These are phyloP conservation scores for Phytopythium aichiense DNA, from an alignment of 352 stramenopile species.

Conservation along the genomic window DNA sequence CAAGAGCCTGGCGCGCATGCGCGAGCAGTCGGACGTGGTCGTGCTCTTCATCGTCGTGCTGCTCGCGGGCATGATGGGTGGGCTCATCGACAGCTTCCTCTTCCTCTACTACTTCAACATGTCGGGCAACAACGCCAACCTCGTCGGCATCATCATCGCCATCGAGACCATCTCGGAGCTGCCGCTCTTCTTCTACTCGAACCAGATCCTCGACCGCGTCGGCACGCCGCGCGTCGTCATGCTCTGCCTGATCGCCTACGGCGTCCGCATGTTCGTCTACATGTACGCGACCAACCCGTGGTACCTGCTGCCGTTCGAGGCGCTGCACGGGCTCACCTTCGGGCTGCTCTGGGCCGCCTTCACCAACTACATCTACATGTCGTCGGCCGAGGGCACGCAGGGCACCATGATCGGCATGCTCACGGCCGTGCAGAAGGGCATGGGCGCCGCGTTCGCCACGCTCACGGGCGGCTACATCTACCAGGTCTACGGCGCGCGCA, in stretches of 20 bases:
- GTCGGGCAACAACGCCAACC: constrained; percentile 47
- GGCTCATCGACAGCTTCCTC: constrained; percentile 68
- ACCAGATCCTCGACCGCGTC: constrained; percentile 58
- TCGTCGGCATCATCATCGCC: constrained; percentile 67
- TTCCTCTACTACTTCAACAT: constrained; percentile 75
- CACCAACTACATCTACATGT: constrained; percentile 75
- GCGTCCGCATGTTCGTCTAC: constrained; percentile 58
- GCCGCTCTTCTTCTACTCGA: constrained; percentile 71
- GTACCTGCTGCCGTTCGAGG: constrained; percentile 56
- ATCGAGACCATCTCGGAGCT: constrained; percentile 68
- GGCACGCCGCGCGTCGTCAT: constrained; percentile 51
- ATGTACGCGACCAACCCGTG: constrained; percentile 60
- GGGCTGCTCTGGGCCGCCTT: constrained; percentile 67
- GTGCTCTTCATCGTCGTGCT: constrained; percentile 65
- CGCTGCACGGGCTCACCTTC: constrained; percentile 67
- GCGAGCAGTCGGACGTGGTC: constrained; percentile 51
- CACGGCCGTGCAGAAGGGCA: constrained; percentile 59
- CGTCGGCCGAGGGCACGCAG: constrained; percentile 53
- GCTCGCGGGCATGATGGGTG: constrained; percentile 51
- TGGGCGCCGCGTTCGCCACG: constrained; percentile 54
- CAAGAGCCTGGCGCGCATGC: constrained; percentile 35
- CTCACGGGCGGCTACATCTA: constrained; percentile 73
- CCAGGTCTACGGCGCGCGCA: constrained; percentile 42
- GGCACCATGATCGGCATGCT: constrained; percentile 72
- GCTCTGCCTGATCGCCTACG: constrained; percentile 49